Base-by-base conservation (phyloP, 2,329 filamentous ascomycete species). In the Paecilomyces sp. region DNA sequence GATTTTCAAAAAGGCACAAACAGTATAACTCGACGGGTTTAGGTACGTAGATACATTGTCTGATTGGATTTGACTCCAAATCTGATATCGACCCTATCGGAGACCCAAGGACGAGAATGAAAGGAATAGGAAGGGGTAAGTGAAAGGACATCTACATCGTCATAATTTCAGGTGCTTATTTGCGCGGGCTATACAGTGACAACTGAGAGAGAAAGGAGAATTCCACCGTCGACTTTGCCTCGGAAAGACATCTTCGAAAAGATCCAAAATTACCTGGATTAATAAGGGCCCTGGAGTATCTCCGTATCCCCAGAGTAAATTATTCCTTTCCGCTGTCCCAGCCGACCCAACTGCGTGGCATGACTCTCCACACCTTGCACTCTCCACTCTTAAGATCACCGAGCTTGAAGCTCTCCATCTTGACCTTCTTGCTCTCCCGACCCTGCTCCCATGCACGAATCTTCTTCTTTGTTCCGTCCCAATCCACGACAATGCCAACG, bases 391-490 rank as follows among this genome's bases (percentile, higher is more conserved):
- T 84, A 73, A 99, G 71, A 77, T 99, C 94, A 53, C 92, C 92
- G 62, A 99, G 83, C 78, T 92, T 90, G 78, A 93, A 97, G 77
- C 92, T 96, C 80, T 97, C 93, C 62, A 91, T 80, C 79, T 95
- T 94, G 58, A 95, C 88, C 80, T 97, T 97, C 75, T 89, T 93
- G 73, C 87, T 92, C 79, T 97, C 93, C 13, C 93, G 81, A 0
- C 93, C 93, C 73, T 99, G 94, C 75, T 97, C 94, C 90, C 91
- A 97, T 1, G 88, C 92, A 30, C 92, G 81, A 28, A 99, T 88
- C 82, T 97, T 97, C 83, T 96, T 96, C 84, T 97, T 96, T 50
- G 91, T 96, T 2, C 94, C 94, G 74, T 99, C 94, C 94, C 94
- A 99, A 74, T 99, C 94, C 9, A 91, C 85, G 3, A 99, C 93